Base-by-base conservation (phyloP, 2,329 filamentous ascomycete species). In the Cordyceps pruinosa region DNA sequence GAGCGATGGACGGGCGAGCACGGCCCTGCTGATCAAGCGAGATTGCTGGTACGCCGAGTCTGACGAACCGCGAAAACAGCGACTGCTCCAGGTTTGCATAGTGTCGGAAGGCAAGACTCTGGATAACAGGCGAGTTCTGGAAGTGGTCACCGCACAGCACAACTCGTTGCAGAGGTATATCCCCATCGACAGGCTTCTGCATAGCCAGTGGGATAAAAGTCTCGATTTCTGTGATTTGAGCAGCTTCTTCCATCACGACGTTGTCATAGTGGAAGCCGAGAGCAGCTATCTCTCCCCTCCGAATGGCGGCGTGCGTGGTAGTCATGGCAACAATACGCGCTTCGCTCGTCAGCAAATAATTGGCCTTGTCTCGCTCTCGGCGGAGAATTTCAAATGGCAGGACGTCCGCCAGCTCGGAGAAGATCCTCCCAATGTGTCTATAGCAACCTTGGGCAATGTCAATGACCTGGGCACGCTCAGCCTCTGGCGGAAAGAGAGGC, bases 321-420 rank as follows among this genome's bases (percentile, higher is more conserved):
- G 94, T 99, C 95, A 99, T 99, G 58, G 94, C 95, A 62, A 99
- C 87, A 61, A 99, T 94, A 35, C 94, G 87, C n/a, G 95, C 95
- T 72, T 97, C 93, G 66, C 91, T 97, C 6, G 91, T 88, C 34
- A 99, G 82, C 6, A 99, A 83, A 67, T 99, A 99, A 70, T 97
- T 97, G 52, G 92, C 88, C 74, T 95, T 97, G 69, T 99, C 94
- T 35, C 89, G 86, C 61, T 92, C 89, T 56, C 88, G 87, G 52
- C 91, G 85, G 57, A 99, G 75, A 51, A 99, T 92, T 73, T 99
- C 94, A 67, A 99, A 99, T 0, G 94, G 95, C 64, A 92, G 82
- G 46, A 96, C 93, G 68, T 97, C 92, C 62, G 92, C 90, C 48
- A 99, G 78, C 70, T 97, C 91, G 0, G 88, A 85, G 68, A 99